Conservation (phyloP, 2,329 filamentous ascomycete genomes). For the Cladosporium sp. region DNA sequence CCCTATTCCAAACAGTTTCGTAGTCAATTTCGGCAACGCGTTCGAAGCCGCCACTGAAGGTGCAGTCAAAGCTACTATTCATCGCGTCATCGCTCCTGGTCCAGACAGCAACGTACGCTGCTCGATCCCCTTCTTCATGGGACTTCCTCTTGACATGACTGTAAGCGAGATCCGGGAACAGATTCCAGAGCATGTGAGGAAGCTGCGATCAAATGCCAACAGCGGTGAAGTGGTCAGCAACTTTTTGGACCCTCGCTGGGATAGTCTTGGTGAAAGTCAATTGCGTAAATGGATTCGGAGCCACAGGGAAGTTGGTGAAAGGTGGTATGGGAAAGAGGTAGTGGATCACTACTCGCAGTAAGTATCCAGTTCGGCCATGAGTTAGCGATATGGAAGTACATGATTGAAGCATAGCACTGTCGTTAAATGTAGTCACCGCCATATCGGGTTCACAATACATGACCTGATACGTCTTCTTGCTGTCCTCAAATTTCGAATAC, state of each 20-base stretch:
- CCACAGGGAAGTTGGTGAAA: slow-evolving; percentile 39
- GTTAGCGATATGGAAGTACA: too few species aligned
- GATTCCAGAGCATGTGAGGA: slow-evolving; percentile 34
- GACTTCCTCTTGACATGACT: slow-evolving; percentile 40
- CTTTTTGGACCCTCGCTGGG: slow-evolving; percentile 39
- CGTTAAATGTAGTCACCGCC: too few species aligned
- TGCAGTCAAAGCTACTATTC: slow-evolving; percentile 56
- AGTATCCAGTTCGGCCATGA: neutral
- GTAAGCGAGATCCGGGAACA: slow-evolving; percentile 45
- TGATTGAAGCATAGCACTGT: too few species aligned
- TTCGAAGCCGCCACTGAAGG: slow-evolving; percentile 61
- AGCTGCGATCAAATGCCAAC: slow-evolving; percentile 25
- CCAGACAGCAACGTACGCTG: slow-evolving; percentile 32
- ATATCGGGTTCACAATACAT: too few species aligned
- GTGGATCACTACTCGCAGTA: slow-evolving; percentile 31
- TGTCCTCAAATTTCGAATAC: too few species aligned
- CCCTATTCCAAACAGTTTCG: slow-evolving; percentile 52
- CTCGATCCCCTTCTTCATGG: slow-evolving; percentile 44
- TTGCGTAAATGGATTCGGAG: slow-evolving; percentile 41
- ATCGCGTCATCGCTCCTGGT: slow-evolving; percentile 36
- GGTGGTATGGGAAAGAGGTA: slow-evolving; percentile 40
- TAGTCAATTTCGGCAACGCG: slow-evolving; percentile 61
- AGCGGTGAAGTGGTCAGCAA: slow-evolving; percentile 26
- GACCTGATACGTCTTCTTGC: too few species aligned
- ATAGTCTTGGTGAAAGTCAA: slow-evolving; percentile 43